Evolutionary conservation across 2,329 filamentous ascomycete species (phyloP), one percentile per base, ranked within the genome.

Genomic region (Phaeophleospora eucalypticola): DNA sequence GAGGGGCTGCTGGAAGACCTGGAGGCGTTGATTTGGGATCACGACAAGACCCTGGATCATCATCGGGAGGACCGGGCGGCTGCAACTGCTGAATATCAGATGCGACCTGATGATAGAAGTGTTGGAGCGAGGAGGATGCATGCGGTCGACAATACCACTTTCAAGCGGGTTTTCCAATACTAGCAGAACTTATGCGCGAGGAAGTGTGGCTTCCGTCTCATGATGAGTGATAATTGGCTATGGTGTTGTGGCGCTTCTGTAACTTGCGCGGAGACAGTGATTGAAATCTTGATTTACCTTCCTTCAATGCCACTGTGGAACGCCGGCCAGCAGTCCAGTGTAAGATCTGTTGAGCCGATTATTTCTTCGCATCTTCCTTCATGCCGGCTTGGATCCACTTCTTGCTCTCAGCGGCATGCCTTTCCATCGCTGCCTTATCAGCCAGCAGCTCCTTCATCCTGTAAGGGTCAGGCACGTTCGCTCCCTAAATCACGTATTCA

Each of bases 301-400:
- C n/a, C n/a, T n/a, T n/a, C n/a, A n/a, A n/a, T n/a, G n/a, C n/a
- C n/a, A n/a, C n/a, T n/a, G n/a, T n/a, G n/a, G n/a, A n/a, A n/a
- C n/a, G n/a, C n/a, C n/a, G n/a, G n/a, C n/a, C n/a, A n/a, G n/a
- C n/a, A n/a, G n/a, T n/a, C n/a, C n/a, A n/a, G n/a, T n/a, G n/a
- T n/a, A n/a, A n/a, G n/a, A n/a, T n/a, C n/a, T n/a, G n/a, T n/a
- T n/a, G n/a, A n/a, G n/a, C n/a, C n/a, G n/a, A n/a, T 29, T 12
- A 29, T 29, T 77, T 77, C 64, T 79, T 75, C 2, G 78, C 73
- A 67, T 87, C 83, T 0, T 75, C 73, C 68, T 84, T 80, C 84
- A 87, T 88, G 2, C 82, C 78, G 36, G 73, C 62, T 67, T 86
- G 78, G 16, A 91, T 75, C 86, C 86, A 90, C 14, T 67, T 51